Conservation (phyloP, 345 rosid species). For the Anastatica hierochuntica region DNA sequence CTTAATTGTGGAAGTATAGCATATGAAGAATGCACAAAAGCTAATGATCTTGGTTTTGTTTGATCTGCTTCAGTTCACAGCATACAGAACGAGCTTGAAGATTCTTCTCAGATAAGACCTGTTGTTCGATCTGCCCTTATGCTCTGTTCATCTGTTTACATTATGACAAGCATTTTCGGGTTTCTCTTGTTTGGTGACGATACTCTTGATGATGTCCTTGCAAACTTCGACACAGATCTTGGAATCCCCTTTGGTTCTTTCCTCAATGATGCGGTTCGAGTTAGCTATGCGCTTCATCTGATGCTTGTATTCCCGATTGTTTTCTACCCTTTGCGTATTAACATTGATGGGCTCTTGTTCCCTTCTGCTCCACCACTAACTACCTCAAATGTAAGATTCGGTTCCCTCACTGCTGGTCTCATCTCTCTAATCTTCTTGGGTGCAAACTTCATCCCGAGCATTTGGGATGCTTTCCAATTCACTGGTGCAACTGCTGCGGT, state of each 20-base stretch:
- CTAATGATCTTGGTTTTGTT: neutral
- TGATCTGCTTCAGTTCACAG: slow-evolving; percentile 53
- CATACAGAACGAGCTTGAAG: slow-evolving; percentile 76
- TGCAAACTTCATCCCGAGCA: slow-evolving; percentile 58
- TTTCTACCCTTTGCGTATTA: slow-evolving; percentile 71
- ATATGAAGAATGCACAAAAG: neutral
- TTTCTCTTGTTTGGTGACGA: slow-evolving; percentile 79
- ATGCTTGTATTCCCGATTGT: slow-evolving; percentile 91
- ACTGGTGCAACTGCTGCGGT: slow-evolving; percentile 65
- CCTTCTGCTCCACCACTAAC: slow-evolving; percentile 49
- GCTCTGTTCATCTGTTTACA: slow-evolving; percentile 69
- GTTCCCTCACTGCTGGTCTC: slow-evolving; percentile 43
- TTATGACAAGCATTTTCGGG: slow-evolving; percentile 76
- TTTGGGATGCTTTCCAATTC: slow-evolving; percentile 65
- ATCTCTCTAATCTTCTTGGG: slow-evolving; percentile 38
- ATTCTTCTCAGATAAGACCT: slow-evolving; percentile 46
- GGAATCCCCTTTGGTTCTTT: slow-evolving; percentile 73
- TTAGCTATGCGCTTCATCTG: slow-evolving; percentile 78
- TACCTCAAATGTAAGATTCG: slow-evolving; percentile 49
- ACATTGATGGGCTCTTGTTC: slow-evolving; percentile 74
- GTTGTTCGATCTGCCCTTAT: slow-evolving; percentile 65
- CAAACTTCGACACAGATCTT: slow-evolving; percentile 76
- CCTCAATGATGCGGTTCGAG: slow-evolving; percentile 77
- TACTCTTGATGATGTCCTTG: slow-evolving; percentile 86
- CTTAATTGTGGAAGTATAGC: neutral